These are phyloP conservation scores for Margaritispora aquatica DNA, from an alignment of 495 filamentous ascomycete genomes.

Conservation along the genomic window DNA sequence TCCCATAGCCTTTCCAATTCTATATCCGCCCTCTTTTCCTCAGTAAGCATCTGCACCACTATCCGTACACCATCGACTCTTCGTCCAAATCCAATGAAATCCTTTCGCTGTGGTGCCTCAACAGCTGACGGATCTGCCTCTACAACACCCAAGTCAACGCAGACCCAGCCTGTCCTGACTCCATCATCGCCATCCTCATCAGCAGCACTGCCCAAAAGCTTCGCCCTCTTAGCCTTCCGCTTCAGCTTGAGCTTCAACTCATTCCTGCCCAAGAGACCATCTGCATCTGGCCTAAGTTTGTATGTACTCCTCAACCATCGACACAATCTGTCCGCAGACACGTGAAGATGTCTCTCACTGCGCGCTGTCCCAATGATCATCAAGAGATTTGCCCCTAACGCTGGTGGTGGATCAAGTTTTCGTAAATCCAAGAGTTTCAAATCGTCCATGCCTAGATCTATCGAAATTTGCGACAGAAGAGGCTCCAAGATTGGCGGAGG, in stretches of 20 bases:
- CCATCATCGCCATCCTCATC: slow-evolving; percentile 62
- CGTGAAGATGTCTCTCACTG: slow-evolving; percentile 88
- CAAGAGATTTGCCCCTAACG: slow-evolving; percentile 77
- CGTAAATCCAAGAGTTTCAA: slow-evolving; percentile 77
- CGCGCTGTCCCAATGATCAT: slow-evolving; percentile 94
- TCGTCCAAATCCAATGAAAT: slow-evolving; percentile 71
- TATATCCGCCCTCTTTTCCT: slow-evolving; percentile 75
- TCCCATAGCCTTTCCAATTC: slow-evolving; percentile 78
- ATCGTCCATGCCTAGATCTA: slow-evolving; percentile 77
- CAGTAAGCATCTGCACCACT: slow-evolving; percentile 87
- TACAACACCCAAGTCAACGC: slow-evolving; percentile 77
- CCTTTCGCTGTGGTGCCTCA: slow-evolving; percentile 31
- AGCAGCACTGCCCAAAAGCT: slow-evolving; percentile 52
- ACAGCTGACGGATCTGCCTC: slow-evolving; percentile 40
- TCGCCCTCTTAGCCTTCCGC: slow-evolving; percentile 71
- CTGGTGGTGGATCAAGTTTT: slow-evolving; percentile 74
- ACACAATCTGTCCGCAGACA: slow-evolving; percentile 82
- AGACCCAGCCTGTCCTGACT: slow-evolving; percentile 89
- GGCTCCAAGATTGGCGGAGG: slow-evolving; percentile 66
- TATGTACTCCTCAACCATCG: slow-evolving; percentile 73
- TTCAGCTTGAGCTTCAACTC: slow-evolving; percentile 84
- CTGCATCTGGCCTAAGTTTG: slow-evolving; percentile 67
- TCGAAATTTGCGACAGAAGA: slow-evolving; percentile 70
- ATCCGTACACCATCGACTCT: slow-evolving; percentile 51
- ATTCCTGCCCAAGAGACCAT: slow-evolving; percentile 83